phyloP scores from a whole-genome alignment of 371 early-diverging fungal genomes.

The Umbelopsis sp. region DNA sequence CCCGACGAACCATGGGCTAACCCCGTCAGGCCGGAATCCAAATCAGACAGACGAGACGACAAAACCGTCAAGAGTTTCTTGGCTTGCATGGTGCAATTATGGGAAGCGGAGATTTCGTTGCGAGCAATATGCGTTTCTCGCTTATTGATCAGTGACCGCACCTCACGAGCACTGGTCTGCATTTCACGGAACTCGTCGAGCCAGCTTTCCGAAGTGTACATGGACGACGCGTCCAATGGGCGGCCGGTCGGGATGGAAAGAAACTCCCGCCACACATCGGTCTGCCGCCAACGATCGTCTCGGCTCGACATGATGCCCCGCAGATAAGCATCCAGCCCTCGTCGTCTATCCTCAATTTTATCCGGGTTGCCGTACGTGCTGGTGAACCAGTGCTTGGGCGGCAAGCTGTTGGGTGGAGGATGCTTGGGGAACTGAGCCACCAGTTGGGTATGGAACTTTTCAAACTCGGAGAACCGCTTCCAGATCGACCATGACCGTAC shows the following conservation, averaged over 20 bases:
- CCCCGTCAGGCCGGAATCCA: slow-evolving; percentile 58
- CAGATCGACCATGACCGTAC: slow-evolving; percentile 88
- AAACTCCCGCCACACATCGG: slow-evolving; percentile 76
- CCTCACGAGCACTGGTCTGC: slow-evolving; percentile 63
- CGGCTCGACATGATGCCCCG: slow-evolving; percentile 70
- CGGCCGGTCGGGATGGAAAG: slow-evolving; percentile 68
- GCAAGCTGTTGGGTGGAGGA: slow-evolving; percentile 63
- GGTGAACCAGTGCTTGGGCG: slow-evolving; percentile 72
- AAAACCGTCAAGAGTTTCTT: slow-evolving; percentile 66
- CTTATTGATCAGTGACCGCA: slow-evolving; percentile 70
- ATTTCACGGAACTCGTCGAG: slow-evolving; percentile 74
- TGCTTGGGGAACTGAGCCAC: slow-evolving; percentile 60
- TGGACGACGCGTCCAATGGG: slow-evolving; percentile 36
- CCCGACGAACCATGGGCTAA: slow-evolving; percentile 52
- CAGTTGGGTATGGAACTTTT: slow-evolving; percentile 59
- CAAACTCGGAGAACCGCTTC: slow-evolving; percentile 89
- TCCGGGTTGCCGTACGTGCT: slow-evolving; percentile 65
- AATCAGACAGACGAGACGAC: slow-evolving; percentile 46
- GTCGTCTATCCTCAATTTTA: slow-evolving; percentile 77
- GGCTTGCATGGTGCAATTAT: slow-evolving; percentile 75
- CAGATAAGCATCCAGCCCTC: slow-evolving; percentile 80
- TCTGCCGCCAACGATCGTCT: slow-evolving; percentile 81
- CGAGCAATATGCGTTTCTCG: slow-evolving; percentile 72
- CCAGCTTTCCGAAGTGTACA: slow-evolving; percentile 82
- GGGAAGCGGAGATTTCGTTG: slow-evolving; percentile 75